phyloP scores from a whole-genome alignment of 805 yeast genomes.

The Sungouiozyma ichnusensis region DNA sequence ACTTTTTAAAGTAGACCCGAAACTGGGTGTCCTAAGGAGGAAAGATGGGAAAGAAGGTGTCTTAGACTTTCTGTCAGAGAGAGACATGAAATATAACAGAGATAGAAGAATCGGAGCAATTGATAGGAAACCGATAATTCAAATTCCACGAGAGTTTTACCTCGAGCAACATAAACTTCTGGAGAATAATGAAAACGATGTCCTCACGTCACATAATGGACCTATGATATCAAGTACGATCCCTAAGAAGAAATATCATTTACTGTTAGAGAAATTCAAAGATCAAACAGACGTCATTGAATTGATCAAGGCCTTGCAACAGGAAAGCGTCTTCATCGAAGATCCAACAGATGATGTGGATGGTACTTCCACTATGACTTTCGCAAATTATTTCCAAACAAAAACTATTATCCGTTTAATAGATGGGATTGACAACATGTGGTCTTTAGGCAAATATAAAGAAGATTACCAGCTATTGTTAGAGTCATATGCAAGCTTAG shows the following conservation, averaged over 20 bases:
- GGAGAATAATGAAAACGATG: slow-evolving; percentile 6
- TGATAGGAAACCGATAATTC: slow-evolving; percentile 20
- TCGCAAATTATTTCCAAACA: slow-evolving; percentile 29
- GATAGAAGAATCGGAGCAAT: slow-evolving; percentile 27
- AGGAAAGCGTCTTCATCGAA: slow-evolving; percentile 32
- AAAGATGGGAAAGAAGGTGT: slow-evolving; percentile 40
- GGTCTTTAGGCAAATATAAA: slow-evolving; percentile 33
- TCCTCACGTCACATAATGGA: background rate
- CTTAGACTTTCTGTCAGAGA: slow-evolving; percentile 27
- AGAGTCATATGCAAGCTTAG: slow-evolving; percentile 35
- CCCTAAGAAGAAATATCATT: slow-evolving; percentile 15
- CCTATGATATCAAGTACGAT: background rate
- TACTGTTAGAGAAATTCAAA: slow-evolving; percentile 25
- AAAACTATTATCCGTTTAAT: slow-evolving; percentile 21
- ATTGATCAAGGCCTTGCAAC: slow-evolving; percentile 34
- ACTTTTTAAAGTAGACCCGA: slow-evolving; percentile 35
- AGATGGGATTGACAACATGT: slow-evolving; percentile 25
- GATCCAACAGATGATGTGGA: slow-evolving; percentile 19
- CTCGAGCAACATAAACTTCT: slow-evolving; percentile 16
- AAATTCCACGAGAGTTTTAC: slow-evolving; percentile 21
- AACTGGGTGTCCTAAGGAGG: slow-evolving; percentile 33
- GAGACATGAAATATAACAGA: slow-evolving; percentile 24
- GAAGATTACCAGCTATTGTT: slow-evolving; percentile 34
- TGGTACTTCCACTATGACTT: slow-evolving; percentile 16
- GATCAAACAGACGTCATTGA: slow-evolving; percentile 25